Percentiles rank a stretch among this genome's conserved stretches.
Evolutionary conservation across 306 rosid species (phyloP).

Genomic region (Lathyrus aphaca): DNA sequence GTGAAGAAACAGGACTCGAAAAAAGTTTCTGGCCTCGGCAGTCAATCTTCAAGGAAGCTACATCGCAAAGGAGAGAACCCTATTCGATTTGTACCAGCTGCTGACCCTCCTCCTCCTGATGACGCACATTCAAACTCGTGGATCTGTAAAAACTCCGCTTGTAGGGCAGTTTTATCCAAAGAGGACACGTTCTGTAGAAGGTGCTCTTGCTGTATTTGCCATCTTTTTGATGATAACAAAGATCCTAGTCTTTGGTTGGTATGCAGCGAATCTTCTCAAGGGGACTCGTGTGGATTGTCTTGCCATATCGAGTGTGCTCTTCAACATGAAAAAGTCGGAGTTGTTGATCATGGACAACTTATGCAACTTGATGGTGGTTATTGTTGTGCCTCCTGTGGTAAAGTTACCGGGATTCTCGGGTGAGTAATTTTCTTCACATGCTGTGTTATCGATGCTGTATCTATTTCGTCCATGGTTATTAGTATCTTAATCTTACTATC

Average conservation of each 20-base stretch:
- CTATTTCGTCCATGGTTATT: not conserved
- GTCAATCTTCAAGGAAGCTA: constrained; percentile 72
- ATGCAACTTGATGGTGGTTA: constrained; percentile 99
- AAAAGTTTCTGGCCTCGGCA: constrained; percentile 61
- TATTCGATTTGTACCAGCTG: constrained; percentile 55
- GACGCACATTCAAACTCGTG: constrained; percentile 75
- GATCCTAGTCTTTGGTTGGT: constrained; percentile 99
- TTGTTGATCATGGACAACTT: constrained; percentile 94
- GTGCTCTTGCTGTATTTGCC: constrained; percentile 99
- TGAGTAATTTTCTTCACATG: constrained; percentile 52
- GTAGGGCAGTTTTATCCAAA: constrained; percentile 88
- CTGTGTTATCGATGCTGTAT: not conserved
- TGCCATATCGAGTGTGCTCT: constrained; percentile 98
- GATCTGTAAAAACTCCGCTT: constrained; percentile 96
- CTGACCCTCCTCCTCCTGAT: constrained; percentile 72
- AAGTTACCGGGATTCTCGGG: constrained; percentile 97
- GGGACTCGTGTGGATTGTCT: constrained; percentile 92
- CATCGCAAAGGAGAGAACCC: constrained; percentile 90
- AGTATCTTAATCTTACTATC: not conserved
- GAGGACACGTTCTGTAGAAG: constrained; percentile 95
- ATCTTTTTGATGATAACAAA: constrained; percentile 94
- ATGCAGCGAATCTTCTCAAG: constrained; percentile 76
- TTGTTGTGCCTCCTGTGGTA: constrained; percentile 98
- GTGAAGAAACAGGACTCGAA: constrained; percentile 86
- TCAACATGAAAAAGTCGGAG: constrained; percentile 88